phyloP scores from a whole-genome alignment of 345 rosid genomes.

The Corymbia maculata region DNA sequence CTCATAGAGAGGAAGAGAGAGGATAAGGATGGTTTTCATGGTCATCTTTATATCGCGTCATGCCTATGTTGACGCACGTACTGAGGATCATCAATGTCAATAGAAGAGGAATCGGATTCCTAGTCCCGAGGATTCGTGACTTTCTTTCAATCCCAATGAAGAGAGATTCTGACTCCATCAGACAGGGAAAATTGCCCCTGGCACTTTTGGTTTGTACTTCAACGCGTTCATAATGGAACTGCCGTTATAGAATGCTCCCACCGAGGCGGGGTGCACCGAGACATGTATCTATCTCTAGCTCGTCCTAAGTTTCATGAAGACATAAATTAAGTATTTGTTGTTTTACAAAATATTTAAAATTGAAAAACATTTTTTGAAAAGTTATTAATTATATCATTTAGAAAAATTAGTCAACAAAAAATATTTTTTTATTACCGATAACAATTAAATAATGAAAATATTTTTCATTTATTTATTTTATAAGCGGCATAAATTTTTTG shows the following conservation, averaged over 20 bases:
- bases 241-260: neutral
- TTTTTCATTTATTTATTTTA: neutral
- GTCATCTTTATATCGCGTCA: neutral
- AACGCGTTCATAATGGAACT: neutral
- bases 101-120: neutral
- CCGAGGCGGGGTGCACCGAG: neutral
- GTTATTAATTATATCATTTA: too few species aligned
- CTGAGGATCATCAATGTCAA: neutral
- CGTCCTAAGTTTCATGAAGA: neutral
- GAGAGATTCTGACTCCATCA: neutral
- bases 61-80: neutral
- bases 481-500: too few species aligned
- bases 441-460: too few species aligned
- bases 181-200: neutral
- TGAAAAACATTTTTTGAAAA: too few species aligned
- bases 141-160: neutral
- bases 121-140: neutral
- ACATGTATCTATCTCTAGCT: neutral
- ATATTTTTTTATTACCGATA: too few species aligned
- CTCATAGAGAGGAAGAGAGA: neutral
- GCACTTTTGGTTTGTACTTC: neutral
- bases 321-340: neutral
- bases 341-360: too few species aligned
- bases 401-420: too few species aligned
- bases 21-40: neutral